Conservation (phyloP, 352 stramenopile species). For the Globisporangium spinosum region DNA sequence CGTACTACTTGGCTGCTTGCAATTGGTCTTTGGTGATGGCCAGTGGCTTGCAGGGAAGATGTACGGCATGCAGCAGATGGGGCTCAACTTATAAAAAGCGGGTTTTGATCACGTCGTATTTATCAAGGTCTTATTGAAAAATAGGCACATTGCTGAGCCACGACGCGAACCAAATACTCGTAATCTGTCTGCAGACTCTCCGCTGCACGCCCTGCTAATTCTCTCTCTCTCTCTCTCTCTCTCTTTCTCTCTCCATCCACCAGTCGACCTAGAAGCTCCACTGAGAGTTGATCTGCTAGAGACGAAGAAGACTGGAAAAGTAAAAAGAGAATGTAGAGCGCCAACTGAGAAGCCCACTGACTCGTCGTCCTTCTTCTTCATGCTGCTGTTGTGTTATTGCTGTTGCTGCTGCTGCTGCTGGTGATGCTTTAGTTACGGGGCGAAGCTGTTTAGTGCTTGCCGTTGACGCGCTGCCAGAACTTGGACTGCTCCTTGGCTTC, state of each 20-base stretch:
- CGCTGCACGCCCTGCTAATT: neutral
- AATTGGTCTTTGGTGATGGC: neutral
- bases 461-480: constrained; percentile 84
- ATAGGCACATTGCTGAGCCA: constrained; percentile 1
- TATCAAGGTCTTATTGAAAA: constrained; percentile 24
- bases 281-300: neutral
- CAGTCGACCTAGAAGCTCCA: constrained; percentile 3
- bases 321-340: neutral
- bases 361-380: constrained; percentile 6
- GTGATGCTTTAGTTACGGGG: constrained; percentile 2
- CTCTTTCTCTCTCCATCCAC: neutral
- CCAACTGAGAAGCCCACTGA: neutral
- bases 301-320: neutral
- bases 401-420: neutral
- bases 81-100: constrained; percentile 10
- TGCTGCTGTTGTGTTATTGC: neutral
- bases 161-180: constrained; percentile 1
- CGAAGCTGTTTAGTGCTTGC: constrained; percentile 69
- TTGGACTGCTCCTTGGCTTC: constrained; percentile 83
- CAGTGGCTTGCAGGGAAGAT: neutral
- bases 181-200: neutral
- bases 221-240: neutral
- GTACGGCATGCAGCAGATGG: neutral
- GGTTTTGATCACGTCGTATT: constrained; percentile 23
- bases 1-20: neutral